Base-by-base conservation (phyloP, 805 yeast genomes). In the Candida hungchunana region DNA sequence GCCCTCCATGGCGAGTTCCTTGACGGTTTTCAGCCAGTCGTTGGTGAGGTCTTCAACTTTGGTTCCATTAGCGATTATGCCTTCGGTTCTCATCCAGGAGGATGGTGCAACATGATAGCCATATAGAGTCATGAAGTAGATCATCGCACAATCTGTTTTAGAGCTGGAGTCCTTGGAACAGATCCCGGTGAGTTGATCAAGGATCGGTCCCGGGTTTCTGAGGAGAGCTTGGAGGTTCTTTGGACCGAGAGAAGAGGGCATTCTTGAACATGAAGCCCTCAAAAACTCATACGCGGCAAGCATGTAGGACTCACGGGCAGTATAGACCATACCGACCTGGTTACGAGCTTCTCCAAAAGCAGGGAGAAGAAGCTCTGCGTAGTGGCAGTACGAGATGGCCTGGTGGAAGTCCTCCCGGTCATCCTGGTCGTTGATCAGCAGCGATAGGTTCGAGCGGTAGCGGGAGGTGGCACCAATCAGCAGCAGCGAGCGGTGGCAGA, bases 281-380 rank as follows among this genome's bases (percentile, higher is more conserved):
- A 64, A 41, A 30, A 71, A 70, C 64, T 73, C 71, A 40, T 67
- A 58, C 16, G 60, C 48, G 0, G 74, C 67, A 10, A 29, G 18
- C 4, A 53, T 18, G 17, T 21, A 37, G 13, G 40, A 32, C 12
- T 34, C 44, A 9, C 34, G 32, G 4, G 46, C 71, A 64, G 77
- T 74, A 41, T 73, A 67, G 26, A 69, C 62, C 18, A 78, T 70
- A 3, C 80, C 84, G 31, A 75, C 66, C 46, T 75, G 79, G 45
- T 75, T 75, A 46, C 73, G 73, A 19, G 77, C 80, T 48, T 80
- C 88, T 35, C 83, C 83, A 38, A 79, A 64, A 0, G 85, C 74
- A 1, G 90, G 89, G 18, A 80, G 55, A 14, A 82, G 58, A 18
- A 73, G 50, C 21, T 76, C 69, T 14, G 86, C 77, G 29, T 66